These are phyloP conservation scores for Blastobotrys elegans DNA, from an alignment of 1,139 yeast genomes.

Conservation along the genomic window DNA sequence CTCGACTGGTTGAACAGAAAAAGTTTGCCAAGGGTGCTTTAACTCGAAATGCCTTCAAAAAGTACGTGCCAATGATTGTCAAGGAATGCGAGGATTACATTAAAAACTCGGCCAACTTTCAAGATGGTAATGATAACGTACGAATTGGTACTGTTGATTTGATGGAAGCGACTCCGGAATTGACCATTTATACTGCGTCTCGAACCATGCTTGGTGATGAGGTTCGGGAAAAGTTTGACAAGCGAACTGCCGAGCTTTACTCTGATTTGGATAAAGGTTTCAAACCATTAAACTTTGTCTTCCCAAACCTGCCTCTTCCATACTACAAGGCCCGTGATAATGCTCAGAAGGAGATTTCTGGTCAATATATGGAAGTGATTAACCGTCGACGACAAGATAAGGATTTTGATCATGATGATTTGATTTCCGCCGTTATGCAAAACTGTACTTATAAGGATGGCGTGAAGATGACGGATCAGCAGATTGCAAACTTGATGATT, in stretches of 20 bases:
- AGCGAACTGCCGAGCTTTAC: constrained; percentile 78
- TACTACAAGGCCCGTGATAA: constrained; percentile 76
- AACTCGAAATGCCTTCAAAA: constrained; percentile 76
- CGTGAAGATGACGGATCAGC: constrained; percentile 86
- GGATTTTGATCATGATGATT: constrained; percentile 69
- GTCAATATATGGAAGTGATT: constrained; percentile 76
- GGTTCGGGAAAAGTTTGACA: constrained; percentile 76
- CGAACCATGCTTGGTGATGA: constrained; percentile 88
- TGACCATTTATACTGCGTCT: constrained; percentile 94
- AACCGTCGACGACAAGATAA: constrained; percentile 66
- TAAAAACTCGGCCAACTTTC: constrained; percentile 42
- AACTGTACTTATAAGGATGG: constrained; percentile 89
- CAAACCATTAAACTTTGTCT: constrained; percentile 92
- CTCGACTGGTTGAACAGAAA: constrained; percentile 95
- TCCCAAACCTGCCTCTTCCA: constrained; percentile 90
- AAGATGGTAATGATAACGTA: constrained; percentile 31
- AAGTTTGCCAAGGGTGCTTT: constrained; percentile 90
- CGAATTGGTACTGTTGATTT: constrained; percentile 59
- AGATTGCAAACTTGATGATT: constrained; percentile 87
- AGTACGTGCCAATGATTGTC: constrained; percentile 82
- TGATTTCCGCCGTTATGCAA: constrained; percentile 82
- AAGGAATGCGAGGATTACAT: constrained; percentile 72
- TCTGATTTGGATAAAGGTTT: constrained; percentile 95
- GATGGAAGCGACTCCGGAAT: constrained; percentile 84
- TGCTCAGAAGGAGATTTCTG: constrained; percentile 78